Evolutionary conservation across 2,329 filamentous ascomycete species (phyloP), one percentile per base, ranked within the genome.

Genomic region (Cordyceps militaris): DNA sequence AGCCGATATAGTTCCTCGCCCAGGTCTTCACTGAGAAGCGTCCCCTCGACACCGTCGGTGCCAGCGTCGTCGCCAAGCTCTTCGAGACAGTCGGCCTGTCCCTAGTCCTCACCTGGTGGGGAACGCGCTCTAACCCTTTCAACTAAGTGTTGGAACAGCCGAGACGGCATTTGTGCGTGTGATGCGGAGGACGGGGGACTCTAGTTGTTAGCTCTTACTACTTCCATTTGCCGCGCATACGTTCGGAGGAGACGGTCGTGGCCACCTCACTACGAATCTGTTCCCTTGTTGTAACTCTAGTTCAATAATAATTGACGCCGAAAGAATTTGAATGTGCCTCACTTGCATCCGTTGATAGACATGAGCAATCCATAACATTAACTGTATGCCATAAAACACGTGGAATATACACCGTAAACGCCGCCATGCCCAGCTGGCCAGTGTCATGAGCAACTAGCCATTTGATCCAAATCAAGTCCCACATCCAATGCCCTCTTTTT

Each of bases 41-140:
- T 60, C 89, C 93, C 54, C 75, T 94, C 59, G 93, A 97, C 75
- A 93, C 89, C 62, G 85, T 97, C 65, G 91, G 90, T 65, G 87
- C 97, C 64, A 89, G 88, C 70, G 84, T 88, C 62, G 76, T 94
- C 52, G 87, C 89, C 69, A 92, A 94, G 76, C 77, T 94, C 66
- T 83, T 96, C 66, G 94, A 97, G 84, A 97, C 94, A 3, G 84
- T 97, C 60, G 94, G 93, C 63, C 83, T 97, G 59, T 91, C 88
- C 62, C 73, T 96, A 69, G 91, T 97, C 83, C 81, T 97, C 67
- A 96, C 91, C 71, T 97, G 90, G 88, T 97, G 93, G 93, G 93
- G 93, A 69, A 97, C 93, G 69, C 87, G 89, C 71, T 94, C 91
- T 76, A 93, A 91, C 79, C 91, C 91, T 61, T 95, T 96, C 74